These are phyloP conservation scores for Polychytrium aggregatum DNA, from an alignment of 192 early-diverging fungal genomes.

Conservation along the genomic window DNA sequence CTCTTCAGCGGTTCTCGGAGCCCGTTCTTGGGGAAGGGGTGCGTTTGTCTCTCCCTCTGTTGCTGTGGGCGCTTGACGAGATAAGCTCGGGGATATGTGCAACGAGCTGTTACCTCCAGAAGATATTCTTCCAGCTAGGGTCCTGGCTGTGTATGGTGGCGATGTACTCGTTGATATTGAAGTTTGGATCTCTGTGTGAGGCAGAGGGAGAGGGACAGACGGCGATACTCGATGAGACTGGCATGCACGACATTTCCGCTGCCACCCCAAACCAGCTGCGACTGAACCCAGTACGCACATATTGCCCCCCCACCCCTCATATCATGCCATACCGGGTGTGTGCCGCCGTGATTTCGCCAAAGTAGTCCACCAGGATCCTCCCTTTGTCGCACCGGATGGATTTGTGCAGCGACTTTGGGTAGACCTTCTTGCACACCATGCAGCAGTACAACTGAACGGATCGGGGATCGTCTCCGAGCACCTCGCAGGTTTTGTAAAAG, in stretches of 20 bases:
- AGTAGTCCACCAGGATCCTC: slow-evolving; percentile 3
- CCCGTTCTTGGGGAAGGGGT: background rate
- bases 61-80: background rate
- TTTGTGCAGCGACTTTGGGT: background rate
- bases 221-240: background rate
- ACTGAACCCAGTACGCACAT: background rate
- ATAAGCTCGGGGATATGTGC: background rate
- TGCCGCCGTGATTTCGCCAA: slow-evolving; percentile 9
- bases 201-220: background rate
- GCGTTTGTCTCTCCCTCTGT: background rate
- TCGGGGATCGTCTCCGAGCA: too few relatives aligned
- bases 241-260: background rate
- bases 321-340: slow-evolving; percentile 19
- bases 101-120: slow-evolving; percentile 21
- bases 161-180: slow-evolving; percentile 28
- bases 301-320: background rate
- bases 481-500: slow-evolving; percentile 6
- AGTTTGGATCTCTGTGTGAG: slow-evolving; percentile 12
- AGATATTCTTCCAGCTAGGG: slow-evolving; percentile 20
- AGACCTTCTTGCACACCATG: slow-evolving; percentile 12
- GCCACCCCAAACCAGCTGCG: background rate
- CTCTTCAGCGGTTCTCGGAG: too few relatives aligned
- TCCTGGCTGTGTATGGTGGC: slow-evolving; percentile 8
- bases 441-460: slow-evolving; percentile 22
- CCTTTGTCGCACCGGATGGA: slow-evolving; percentile 10